Evolutionary conservation across 169 alveolate genomes (phyloP).

Genomic region (Babesia bigemina): DNA sequence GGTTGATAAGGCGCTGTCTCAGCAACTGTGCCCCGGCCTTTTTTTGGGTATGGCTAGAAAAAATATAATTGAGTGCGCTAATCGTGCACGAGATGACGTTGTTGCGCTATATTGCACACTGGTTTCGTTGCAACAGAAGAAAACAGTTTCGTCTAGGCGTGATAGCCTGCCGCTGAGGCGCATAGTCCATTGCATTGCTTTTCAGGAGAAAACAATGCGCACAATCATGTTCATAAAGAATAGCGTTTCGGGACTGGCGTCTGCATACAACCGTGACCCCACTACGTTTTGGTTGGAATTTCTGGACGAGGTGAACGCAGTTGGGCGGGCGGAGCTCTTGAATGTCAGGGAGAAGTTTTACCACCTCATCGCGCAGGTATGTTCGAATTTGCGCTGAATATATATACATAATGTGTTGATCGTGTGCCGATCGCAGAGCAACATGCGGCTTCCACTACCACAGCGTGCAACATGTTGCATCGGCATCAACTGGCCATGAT

Average conservation of each 20-base stretch:
- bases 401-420: too few relatives aligned
- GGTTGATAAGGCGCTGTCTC: constrained; percentile 18
- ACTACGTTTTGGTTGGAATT: constrained; percentile 25
- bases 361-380: constrained; percentile 31
- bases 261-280: constrained; percentile 15
- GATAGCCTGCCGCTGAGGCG: constrained; percentile 17
- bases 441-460: too few relatives aligned
- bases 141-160: constrained; percentile 23
- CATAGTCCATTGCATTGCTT: constrained; percentile 20
- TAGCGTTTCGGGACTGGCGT: neutral
- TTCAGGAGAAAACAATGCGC: constrained; percentile 7
- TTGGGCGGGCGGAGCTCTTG: neutral
- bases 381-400: neutral
- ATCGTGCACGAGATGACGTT: constrained; percentile 35
- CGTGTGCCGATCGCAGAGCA: too few relatives aligned
- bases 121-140: constrained; percentile 26
- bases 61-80: constrained; percentile 28
- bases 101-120: constrained; percentile 23
- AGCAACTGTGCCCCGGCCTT: constrained; percentile 18
- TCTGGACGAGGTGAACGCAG: constrained; percentile 12
- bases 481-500: too few relatives aligned
- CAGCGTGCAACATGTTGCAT: too few relatives aligned
- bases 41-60: constrained; percentile 25
- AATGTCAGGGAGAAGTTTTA: neutral
- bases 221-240: neutral